Conservation (phyloP, 345 rosid species). For the Syzygium grande region DNA sequence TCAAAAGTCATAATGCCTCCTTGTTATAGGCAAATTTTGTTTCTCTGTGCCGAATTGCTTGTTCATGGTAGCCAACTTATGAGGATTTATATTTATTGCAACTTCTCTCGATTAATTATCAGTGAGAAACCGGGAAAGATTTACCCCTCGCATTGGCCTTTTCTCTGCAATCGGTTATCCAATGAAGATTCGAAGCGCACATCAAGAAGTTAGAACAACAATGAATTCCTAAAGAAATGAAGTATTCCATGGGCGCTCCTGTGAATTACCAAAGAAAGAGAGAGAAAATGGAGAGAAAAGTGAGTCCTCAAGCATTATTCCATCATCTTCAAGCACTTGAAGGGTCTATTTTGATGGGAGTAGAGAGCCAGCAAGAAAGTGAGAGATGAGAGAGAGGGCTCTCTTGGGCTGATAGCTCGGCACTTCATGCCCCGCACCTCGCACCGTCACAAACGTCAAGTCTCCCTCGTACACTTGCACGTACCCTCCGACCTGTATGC, state of each 20-base stretch:
- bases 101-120: not conserved
- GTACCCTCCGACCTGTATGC: constrained; percentile 69
- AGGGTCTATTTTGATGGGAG: constrained; percentile 25
- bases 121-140: not conserved
- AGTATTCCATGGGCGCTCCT: not conserved
- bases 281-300: not conserved
- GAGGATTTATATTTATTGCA: not conserved
- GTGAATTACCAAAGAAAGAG: not conserved
- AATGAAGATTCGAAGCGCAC: not conserved
- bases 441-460: constrained; percentile 66
- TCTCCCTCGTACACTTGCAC: constrained; percentile 63
- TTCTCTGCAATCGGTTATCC: not conserved
- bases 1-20: not conserved
- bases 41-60: not conserved
- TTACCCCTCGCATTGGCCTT: not conserved
- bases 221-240: not conserved
- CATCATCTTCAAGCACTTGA: not conserved
- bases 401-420: constrained; percentile 81
- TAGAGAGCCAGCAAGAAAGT: constrained; percentile 55
- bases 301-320: not conserved
- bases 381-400: constrained; percentile 64
- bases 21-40: not conserved
- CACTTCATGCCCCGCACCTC: constrained; percentile 92
- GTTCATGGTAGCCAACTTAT: not conserved
- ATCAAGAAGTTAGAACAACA: not conserved